phyloP scores from a whole-genome alignment of 148 eudicot species.

The Suaeda aralocaspica region DNA sequence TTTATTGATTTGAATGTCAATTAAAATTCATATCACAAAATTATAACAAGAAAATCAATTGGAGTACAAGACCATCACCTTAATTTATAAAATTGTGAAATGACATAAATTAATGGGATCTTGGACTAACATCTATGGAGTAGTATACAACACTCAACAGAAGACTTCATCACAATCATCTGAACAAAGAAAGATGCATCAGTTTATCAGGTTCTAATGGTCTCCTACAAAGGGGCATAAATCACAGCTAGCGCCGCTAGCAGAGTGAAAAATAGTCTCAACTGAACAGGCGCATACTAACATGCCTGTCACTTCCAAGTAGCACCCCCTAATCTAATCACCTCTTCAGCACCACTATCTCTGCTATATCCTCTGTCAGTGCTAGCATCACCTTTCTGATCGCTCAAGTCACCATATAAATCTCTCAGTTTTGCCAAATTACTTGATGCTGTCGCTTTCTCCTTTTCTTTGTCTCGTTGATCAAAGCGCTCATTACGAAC shows the following conservation, averaged over 20 bases:
- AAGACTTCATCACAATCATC: constrained; percentile 15
- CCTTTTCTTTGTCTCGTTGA: constrained; percentile 32
- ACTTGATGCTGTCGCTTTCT: constrained; percentile 48
- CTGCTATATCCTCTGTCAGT: constrained; percentile 34
- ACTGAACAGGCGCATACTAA: neutral
- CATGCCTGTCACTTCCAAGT: constrained; percentile 51
- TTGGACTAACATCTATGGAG: constrained; percentile 12
- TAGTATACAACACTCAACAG: constrained; percentile 28
- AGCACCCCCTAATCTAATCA: constrained; percentile 82
- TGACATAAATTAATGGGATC: neutral
- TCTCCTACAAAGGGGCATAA: constrained; percentile 1
- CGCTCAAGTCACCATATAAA: constrained; percentile 68
- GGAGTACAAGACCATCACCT: neutral
- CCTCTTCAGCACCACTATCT: constrained; percentile 66
- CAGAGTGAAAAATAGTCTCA: neutral
- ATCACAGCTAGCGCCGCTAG: neutral
- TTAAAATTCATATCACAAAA: no score
- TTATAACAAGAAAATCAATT: no score
- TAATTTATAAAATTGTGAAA: neutral
- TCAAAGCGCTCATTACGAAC: constrained; percentile 26
- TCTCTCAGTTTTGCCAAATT: constrained; percentile 89
- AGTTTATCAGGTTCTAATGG: constrained; percentile 2
- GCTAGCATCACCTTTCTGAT: constrained; percentile 41
- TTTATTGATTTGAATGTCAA: no score
- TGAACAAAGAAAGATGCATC: constrained; percentile 1